A percentile compares a stretch with the other conserved stretches of the same genome.
phyloP scores from a whole-genome alignment of 768 basidiomycete genomes.

The Mycena chlorophos region DNA sequence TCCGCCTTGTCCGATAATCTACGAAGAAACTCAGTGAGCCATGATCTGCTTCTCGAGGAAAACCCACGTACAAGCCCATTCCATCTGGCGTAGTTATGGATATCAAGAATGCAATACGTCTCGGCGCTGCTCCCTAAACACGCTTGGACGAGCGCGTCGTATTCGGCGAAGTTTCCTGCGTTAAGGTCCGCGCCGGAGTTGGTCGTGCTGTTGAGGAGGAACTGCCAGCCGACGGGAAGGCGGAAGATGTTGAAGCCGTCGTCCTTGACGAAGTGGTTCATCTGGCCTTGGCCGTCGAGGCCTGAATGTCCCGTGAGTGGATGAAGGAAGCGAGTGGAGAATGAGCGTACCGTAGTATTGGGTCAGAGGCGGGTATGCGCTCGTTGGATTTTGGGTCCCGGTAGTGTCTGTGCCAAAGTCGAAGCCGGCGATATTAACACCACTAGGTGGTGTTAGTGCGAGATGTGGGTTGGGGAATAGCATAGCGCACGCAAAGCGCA shows the following conservation, averaged over 20 bases:
- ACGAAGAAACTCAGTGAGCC: background rate
- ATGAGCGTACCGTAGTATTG: conserved; percentile 40
- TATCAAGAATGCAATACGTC: conserved; percentile 51
- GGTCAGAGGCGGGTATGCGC: conserved; percentile 45
- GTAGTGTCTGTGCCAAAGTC: conserved; percentile 53
- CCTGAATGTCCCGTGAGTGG: conserved; percentile 23
- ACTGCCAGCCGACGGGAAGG: conserved; percentile 63
- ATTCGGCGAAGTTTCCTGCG: conserved; percentile 46
- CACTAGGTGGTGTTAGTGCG: conserved; percentile 19
- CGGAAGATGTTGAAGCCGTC: conserved; percentile 61
- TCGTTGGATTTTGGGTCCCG: conserved; percentile 41
- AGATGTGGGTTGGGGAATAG: background rate
- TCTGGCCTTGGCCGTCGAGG: conserved; percentile 53
- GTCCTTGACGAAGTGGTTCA: conserved; percentile 57
- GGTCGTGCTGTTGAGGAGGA: conserved; percentile 39
- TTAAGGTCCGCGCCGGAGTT: conserved; percentile 43
- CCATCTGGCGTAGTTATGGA: conserved; percentile 63
- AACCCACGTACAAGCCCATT: conserved; percentile 39
- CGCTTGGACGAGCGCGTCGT: conserved; percentile 52
- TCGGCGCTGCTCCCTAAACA: conserved; percentile 49
- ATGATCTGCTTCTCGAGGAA: no score
- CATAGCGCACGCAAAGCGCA: conserved; percentile 31
- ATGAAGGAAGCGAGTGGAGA: background rate
- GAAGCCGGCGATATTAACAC: conserved; percentile 57
- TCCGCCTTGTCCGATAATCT: conserved; percentile 65